Evolutionary conservation across 176 grass and related monocot species (phyloP).

Genomic region (Poa pratensis): DNA sequence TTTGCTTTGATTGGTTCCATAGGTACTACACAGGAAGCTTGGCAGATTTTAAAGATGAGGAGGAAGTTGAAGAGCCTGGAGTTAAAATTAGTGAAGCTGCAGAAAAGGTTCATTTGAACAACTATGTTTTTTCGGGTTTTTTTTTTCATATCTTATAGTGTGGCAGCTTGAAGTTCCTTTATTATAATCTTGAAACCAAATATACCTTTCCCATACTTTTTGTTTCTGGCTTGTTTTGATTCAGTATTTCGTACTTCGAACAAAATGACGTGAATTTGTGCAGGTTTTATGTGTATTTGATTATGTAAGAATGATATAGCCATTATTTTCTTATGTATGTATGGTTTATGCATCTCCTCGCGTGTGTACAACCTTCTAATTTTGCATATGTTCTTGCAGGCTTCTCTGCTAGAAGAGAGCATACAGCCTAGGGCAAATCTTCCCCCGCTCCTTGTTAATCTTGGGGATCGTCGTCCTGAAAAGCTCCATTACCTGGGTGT

Average conservation of each 20-base stretch:
- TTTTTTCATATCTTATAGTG: background rate
- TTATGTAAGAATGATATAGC: background rate
- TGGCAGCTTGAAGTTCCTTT: background rate
- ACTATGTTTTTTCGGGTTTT: background rate
- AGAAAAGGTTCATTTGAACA: constrained; percentile 69
- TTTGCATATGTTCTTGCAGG: constrained; percentile 57
- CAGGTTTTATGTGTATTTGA: constrained; percentile 25
- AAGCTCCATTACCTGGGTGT: constrained; percentile 92
- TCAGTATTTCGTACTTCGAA: background rate
- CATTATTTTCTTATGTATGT: background rate
- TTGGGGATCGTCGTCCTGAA: constrained; percentile 63
- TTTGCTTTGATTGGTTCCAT: constrained; percentile 11
- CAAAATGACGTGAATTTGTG: background rate
- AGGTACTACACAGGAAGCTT: constrained; percentile 87
- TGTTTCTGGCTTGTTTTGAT: background rate
- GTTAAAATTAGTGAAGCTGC: constrained; percentile 80
- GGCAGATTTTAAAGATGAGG: constrained; percentile 56
- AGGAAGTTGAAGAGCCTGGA: constrained; percentile 64
- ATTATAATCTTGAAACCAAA: constrained; percentile 7
- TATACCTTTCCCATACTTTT: background rate
- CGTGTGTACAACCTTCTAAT: background rate
- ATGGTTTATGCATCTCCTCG: constrained; percentile 13
- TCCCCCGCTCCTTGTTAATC: constrained; percentile 83
- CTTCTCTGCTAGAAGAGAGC: constrained; percentile 84
- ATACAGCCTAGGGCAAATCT: constrained; percentile 82